Evolutionary conservation across 371 early-diverging fungal genomes (phyloP).

Genomic region (Rhizopus delemar): DNA sequence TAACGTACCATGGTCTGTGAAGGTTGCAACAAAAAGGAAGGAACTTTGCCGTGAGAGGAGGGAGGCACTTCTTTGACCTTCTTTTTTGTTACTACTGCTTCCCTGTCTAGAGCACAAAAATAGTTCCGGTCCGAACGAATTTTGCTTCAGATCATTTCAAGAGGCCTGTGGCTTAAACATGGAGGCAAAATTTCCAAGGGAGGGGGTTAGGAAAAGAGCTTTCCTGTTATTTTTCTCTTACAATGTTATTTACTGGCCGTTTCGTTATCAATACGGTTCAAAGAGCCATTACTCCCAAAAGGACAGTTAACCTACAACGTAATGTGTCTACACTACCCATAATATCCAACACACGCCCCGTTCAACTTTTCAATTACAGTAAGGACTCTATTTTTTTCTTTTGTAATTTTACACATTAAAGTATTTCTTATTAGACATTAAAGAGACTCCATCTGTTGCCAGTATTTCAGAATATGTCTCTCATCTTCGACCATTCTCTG

Average conservation of each 20-base stretch:
- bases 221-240: background rate
- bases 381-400: background rate
- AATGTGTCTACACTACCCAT: constrained; percentile 16
- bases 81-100: no score
- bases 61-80: constrained; percentile 4
- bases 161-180: no score
- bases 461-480: constrained; percentile 40
- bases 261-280: constrained; percentile 13
- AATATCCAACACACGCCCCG: background rate
- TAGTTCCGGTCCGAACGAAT: no score
- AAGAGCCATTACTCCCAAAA: background rate
- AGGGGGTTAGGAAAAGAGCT: no score
- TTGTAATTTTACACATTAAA: background rate
- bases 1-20: constrained; percentile 2
- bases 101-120: no score
- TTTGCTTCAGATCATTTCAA: no score
- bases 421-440: constrained; percentile 10
- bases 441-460: constrained; percentile 17
- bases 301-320: constrained; percentile 9
- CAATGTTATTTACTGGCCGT: constrained; percentile 19
- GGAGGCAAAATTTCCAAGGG: no score
- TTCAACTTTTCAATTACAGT: constrained; percentile 1
- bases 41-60: background rate
- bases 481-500: constrained; percentile 41
- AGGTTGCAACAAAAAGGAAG: constrained; percentile 15